Evolutionary conservation across 2,329 filamentous ascomycete species (phyloP).

Genomic region (Sclerotiophoma versabilis): DNA sequence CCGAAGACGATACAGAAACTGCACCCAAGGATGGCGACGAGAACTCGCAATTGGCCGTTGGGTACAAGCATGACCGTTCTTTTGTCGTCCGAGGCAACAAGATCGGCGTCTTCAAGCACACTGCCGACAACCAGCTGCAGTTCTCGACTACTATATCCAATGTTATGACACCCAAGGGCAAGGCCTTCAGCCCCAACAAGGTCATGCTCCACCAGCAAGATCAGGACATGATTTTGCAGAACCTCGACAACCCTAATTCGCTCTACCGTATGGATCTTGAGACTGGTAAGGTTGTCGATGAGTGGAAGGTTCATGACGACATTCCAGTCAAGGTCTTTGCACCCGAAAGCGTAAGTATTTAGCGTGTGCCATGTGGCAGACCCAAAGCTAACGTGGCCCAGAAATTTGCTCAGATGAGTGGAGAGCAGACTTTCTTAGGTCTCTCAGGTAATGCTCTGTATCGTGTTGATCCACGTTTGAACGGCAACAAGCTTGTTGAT

Average conservation of each 20-base stretch:
- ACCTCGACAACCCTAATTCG: slow-evolving; percentile 81
- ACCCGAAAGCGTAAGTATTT: slow-evolving; percentile 73
- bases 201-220: slow-evolving; percentile 96
- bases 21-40: slow-evolving; percentile 78
- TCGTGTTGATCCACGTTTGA: slow-evolving; percentile 87
- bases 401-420: slow-evolving; percentile 98
- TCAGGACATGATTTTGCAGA: slow-evolving; percentile 87
- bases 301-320: slow-evolving; percentile 98
- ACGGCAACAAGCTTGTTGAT: slow-evolving; percentile 92
- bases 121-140: slow-evolving; percentile 86
- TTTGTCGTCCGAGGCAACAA: slow-evolving; percentile 97
- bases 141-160: slow-evolving; percentile 98
- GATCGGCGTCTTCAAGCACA: slow-evolving; percentile 99
- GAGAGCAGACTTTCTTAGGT: slow-evolving; percentile 93
- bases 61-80: slow-evolving; percentile 95
- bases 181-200: slow-evolving; percentile 89
- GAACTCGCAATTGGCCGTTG: slow-evolving; percentile 93
- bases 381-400: slow-evolving; percentile 42
- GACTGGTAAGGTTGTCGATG: slow-evolving; percentile 96
- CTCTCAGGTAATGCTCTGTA: slow-evolving; percentile 92
- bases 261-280: slow-evolving; percentile 98
- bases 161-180: slow-evolving; percentile 83
- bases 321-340: slow-evolving; percentile 92
- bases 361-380: not conserved
- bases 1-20: slow-evolving; percentile 76